These are phyloP conservation scores for Leccinum ochraceum DNA, from an alignment of 768 basidiomycete genomes.

Conservation along the genomic window DNA sequence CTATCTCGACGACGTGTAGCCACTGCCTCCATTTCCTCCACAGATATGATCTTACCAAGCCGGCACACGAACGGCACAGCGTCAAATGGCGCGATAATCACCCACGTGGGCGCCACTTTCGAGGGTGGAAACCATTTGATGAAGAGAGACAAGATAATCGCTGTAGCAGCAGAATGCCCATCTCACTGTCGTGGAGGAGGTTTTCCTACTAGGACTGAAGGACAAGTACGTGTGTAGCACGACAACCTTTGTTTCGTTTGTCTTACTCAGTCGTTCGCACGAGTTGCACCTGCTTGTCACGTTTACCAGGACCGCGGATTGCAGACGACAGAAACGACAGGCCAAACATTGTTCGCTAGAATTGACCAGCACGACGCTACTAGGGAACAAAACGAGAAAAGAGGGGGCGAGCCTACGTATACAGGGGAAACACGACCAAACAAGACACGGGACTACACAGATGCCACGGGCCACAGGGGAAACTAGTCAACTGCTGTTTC, in stretches of 20 bases:
- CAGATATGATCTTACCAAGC: conserved; percentile 38
- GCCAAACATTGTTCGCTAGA: too few species aligned
- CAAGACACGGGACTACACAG: too few species aligned
- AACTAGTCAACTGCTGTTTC: neutral
- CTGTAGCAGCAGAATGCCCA: conserved; percentile 74
- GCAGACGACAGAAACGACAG: too few species aligned
- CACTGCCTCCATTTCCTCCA: conserved; percentile 39
- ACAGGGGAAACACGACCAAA: too few species aligned
- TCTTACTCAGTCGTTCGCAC: conserved; percentile 9
- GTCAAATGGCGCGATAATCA: conserved; percentile 32
- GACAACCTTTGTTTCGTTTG: neutral
- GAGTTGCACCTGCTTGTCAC: conserved; percentile 4
- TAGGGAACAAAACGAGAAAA: too few species aligned
- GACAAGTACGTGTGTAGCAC: conserved; percentile 80
- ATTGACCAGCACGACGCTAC: too few species aligned
- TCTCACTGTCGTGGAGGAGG: conserved; percentile 96
- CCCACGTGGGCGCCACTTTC: conserved; percentile 81
- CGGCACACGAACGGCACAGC: conserved; percentile 33
- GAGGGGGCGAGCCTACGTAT: too few species aligned
- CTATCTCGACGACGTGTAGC: conserved; percentile 61
- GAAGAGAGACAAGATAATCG: conserved; percentile 62
- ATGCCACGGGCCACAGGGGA: too few species aligned
- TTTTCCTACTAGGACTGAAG: conserved; percentile 89
- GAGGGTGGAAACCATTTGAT: conserved; percentile 81
- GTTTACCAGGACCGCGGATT: too few species aligned